Base-by-base conservation (phyloP, 805 yeast genomes). In the Metschnikowia baotianmanensis region DNA sequence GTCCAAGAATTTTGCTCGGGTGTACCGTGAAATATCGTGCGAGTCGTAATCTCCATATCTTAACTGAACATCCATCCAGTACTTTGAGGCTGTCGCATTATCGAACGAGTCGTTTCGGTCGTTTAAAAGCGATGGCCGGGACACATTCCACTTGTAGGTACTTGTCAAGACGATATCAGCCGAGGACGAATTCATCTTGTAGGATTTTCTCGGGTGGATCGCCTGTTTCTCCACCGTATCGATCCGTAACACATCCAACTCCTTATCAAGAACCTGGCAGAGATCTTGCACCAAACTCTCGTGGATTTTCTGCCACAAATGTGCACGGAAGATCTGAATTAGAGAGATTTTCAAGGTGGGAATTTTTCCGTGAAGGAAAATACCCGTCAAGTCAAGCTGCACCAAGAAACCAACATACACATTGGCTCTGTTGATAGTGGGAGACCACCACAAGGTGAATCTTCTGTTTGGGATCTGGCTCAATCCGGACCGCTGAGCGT, bases 381-480 rank as follows among this genome's bases (percentile, higher is more conserved):
- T 91, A 55, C 99, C 99, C 0, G 99, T 93, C 57, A 93, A 69
- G 63, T 93, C 99, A 32, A 93, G 71, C 60, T 93, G 99, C 21
- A 93, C 99, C 56, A 90, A 72, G 68, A 93, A 93, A 20, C 99
- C 99, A 42, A 93, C 97, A 58, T 93, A 93, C 19, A 93, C 98
- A 57, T 93, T 93, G 5, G 99, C 99, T 49, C 99, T 77, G 57
- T 93, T 93, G 54, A 93, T 93, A 0, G 99, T 93, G 5, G 99
- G 99, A 0, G 97, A 89, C 99, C 99, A 93, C 99, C 99, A 93
- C 22, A 93, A 68, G 0, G 99, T 93, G 59, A 93, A 93, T 33
- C 99, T 77, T 60, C 99, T 82, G 59, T 93, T 93, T 3, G 99
- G 99, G 56, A 93, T 91, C 66, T 93, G 99, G 57, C 95, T 86